phyloP scores from a whole-genome alignment of 345 rosid genomes.

The Populus tremula region DNA sequence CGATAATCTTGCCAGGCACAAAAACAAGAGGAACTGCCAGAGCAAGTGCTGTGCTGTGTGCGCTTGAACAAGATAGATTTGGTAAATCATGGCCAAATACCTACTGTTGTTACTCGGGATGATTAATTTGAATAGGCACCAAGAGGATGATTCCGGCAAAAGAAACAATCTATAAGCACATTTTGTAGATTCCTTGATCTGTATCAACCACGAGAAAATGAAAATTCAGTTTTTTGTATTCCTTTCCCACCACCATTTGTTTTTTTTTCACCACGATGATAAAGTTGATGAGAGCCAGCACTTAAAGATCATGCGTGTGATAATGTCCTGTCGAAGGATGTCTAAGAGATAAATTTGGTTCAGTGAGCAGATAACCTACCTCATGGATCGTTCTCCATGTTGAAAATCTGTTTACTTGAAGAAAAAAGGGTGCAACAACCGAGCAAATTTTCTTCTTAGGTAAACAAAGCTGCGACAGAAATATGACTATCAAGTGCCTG shows the following conservation, averaged over 20 bases:
- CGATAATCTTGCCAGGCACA: slow-evolving; percentile 51
- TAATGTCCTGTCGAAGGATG: too few species aligned
- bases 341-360: not conserved
- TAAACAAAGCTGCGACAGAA: too few species aligned
- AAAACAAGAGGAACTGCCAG: slow-evolving; percentile 79
- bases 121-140: slow-evolving; percentile 19
- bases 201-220: not conserved
- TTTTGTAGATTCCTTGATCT: slow-evolving; percentile 3
- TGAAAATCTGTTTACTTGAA: too few species aligned
- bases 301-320: not conserved
- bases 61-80: slow-evolving; percentile 70
- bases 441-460: too few species aligned
- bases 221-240: not conserved
- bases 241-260: too few species aligned
- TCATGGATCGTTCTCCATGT: too few species aligned
- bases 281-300: not conserved
- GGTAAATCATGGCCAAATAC: slow-evolving; percentile 67
- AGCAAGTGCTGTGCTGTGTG: slow-evolving; percentile 70
- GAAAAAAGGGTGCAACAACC: too few species aligned
- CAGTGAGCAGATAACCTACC: not conserved
- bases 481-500: too few species aligned
- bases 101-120: slow-evolving; percentile 46
- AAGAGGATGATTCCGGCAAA: not conserved
- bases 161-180: not conserved
- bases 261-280: not conserved